Base-by-base conservation (phyloP, 495 filamentous ascomycete genomes). In the Platismatia glauca region DNA sequence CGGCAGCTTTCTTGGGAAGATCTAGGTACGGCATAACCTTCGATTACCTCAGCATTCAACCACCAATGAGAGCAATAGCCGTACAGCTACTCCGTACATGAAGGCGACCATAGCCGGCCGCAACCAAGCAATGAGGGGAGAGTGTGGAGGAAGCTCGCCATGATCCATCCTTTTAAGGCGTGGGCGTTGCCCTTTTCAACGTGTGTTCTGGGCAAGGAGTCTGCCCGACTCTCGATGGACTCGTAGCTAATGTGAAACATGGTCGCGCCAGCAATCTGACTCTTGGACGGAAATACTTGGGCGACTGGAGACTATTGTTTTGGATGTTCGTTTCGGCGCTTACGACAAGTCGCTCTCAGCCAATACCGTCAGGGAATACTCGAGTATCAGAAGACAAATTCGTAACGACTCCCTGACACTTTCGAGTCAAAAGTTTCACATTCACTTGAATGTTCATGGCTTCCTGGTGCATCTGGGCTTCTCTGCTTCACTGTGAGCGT, bases 391-490 rank as follows among this genome's bases (percentile, higher is more conserved):
- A 61, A 43, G 53, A 57, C 50, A 18, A 7, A 34, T 24, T 33
- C 55, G 57, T 12, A 16, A 57, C 15, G 4, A 57, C 56, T 24
- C 24, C 41, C 44, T 59, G 64, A 69, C 61, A 66, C 64, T 18
- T n/a, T n/a, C 20, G 20, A 41, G 20, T 46, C 59, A 65, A 53
- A 34, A 63, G 62, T 69, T 69, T 69, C 67, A 61, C 22, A 61
- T 46, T 59, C 57, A 50, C 38, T 29, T 57, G 24, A 55, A 59
- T 46, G 43, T 27, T 55, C 52, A 65, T 52, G 59, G 46, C 52
- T 60, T 27, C 41, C 35, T 69, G 67, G 67, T 65, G 62, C 58
- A 65, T 46, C 24, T 20, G 52, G 29, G 52, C 20, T 43, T 50
- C 39, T 15, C 37, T 46, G 46, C 34, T 52, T 56, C 55, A 63